Evolutionary conservation across 2,329 filamentous ascomycete genomes (phyloP).

Genomic region (Colletotrichum sp.): DNA sequence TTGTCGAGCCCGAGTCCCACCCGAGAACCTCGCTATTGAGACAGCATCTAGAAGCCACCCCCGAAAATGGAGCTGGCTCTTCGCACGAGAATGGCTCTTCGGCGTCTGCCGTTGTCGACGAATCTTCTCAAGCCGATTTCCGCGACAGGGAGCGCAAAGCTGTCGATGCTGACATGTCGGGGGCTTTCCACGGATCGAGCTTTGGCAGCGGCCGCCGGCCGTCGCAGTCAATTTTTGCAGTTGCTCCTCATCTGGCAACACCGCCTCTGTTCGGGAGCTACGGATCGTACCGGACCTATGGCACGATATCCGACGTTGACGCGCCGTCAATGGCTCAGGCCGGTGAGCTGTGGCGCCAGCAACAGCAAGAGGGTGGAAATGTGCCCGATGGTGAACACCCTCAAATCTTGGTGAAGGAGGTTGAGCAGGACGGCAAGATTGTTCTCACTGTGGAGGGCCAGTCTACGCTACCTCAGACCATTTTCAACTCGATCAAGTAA

Average conservation of each 20-base stretch:
- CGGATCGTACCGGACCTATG: constrained; percentile 60
- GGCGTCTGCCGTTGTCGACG: constrained; percentile 21
- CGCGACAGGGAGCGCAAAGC: constrained; percentile 54
- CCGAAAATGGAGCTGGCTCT: constrained; percentile 3
- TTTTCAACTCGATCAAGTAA: constrained; percentile 92
- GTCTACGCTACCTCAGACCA: constrained; percentile 92
- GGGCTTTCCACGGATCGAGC: constrained; percentile 33
- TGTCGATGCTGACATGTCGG: constrained; percentile 48
- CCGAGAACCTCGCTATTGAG: constrained; percentile 52
- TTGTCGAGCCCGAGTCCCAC: constrained; percentile 39
- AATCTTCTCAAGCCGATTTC: constrained; percentile 29
- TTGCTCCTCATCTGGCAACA: constrained; percentile 67
- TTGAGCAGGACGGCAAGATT: constrained; percentile 86
- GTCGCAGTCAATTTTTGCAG: constrained; percentile 58
- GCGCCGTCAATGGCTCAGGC: constrained; percentile 56
- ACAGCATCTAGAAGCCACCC: constrained; percentile 52
- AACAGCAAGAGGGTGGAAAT: constrained; percentile 54
- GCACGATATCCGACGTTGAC: constrained; percentile 52
- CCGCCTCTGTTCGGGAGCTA: constrained; percentile 77
- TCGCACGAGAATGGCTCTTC: constrained; percentile 8
- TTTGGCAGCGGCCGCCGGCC: constrained; percentile 33
- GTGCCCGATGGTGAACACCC: constrained; percentile 65
- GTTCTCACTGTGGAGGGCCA: constrained; percentile 87
- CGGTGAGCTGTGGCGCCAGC: constrained; percentile 56
- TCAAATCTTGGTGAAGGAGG: constrained; percentile 84